Evolutionary conservation across 441 rosid species (phyloP).

Genomic region (Melastoma candidum): DNA sequence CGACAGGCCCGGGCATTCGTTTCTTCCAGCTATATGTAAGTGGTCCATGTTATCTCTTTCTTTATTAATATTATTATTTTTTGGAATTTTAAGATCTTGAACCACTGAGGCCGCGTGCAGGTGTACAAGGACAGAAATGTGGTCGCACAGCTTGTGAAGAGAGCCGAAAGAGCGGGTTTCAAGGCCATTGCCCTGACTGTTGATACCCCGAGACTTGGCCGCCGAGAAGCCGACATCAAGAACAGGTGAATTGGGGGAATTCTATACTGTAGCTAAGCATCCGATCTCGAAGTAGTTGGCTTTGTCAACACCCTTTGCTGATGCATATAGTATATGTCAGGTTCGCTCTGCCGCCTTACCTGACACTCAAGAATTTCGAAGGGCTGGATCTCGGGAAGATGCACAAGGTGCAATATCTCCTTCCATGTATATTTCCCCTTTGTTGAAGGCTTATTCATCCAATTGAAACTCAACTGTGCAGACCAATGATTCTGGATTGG

Average conservation of each 20-base stretch:
- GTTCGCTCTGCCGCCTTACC: slow-evolving; percentile 52
- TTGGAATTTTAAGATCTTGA: too few species aligned
- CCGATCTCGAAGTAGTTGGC: too few species aligned
- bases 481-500: slow-evolving; percentile 84
- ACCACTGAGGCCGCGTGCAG: slow-evolving; percentile 22
- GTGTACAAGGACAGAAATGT: slow-evolving; percentile 74
- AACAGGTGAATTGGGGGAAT: slow-evolving; percentile 42
- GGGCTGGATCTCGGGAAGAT: slow-evolving; percentile 73
- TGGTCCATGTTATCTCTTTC: neutral
- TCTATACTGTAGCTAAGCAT: neutral
- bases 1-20: slow-evolving; percentile 90
- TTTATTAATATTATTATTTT: too few species aligned
- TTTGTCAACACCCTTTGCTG: neutral
- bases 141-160: slow-evolving; percentile 76
- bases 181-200: slow-evolving; percentile 95
- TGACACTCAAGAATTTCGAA: slow-evolving; percentile 83
- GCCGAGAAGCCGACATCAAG: slow-evolving; percentile 94
- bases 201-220: slow-evolving; percentile 94
- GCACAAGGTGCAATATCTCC: slow-evolving; percentile 37
- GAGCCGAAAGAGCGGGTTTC: slow-evolving; percentile 96
- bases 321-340: slow-evolving; percentile 19
- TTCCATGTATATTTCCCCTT: neutral
- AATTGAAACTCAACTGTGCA: slow-evolving; percentile 22
- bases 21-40: slow-evolving; percentile 93
- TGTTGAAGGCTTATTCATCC: neutral